Evolutionary conservation across 805 yeast species (phyloP), one percentile per base, ranked within the genome.

Genomic region (Lachancea nothofagi): DNA sequence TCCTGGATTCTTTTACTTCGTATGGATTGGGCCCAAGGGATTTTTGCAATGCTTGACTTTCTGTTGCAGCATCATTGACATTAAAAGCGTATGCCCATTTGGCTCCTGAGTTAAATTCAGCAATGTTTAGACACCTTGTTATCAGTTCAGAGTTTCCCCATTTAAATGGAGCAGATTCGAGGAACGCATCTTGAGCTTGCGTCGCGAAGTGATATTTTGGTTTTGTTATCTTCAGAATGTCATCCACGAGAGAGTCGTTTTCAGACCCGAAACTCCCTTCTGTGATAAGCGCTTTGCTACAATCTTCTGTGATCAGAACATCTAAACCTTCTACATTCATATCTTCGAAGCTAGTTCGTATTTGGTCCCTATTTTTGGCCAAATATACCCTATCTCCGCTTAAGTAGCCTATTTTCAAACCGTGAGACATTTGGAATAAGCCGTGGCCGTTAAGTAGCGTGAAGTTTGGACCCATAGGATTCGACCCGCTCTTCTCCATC

Each of bases 61-160:
- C 27, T 3, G 20, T 6, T 13, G 5, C 21, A 7, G 57, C 64
- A 22, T 58, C 41, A 36, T 53, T 53, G 21, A 76, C 37, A 26
- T 67, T 69, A 46, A 84, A 84, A 0, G 94, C 95, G 62, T 85
- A 86, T 45, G 77, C 80, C 89, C 90, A 86, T 54, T 72, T 74
- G 2, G 64, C 62, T 7, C 69, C 67, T 2, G 73, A 64, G 0
- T 79, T 82, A 55, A 69, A 81, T 35, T 69, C 66, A 0, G 77
- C 83, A 34, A 85, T 55, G 53, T 87, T 78, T 12, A 85, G 71
- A 49, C 82, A 81, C 38, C 94, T 65, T 0, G 87, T 75, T 1
- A 70, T 53, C 10, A 67, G 51, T 0, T 61, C 67, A 5, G 54
- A 41, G 2, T 64, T 66, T 26, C 17, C 22, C 86, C 86, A 80